Base-by-base conservation (phyloP, 139 green algal genomes). In the Volvox reticuliferus region DNA sequence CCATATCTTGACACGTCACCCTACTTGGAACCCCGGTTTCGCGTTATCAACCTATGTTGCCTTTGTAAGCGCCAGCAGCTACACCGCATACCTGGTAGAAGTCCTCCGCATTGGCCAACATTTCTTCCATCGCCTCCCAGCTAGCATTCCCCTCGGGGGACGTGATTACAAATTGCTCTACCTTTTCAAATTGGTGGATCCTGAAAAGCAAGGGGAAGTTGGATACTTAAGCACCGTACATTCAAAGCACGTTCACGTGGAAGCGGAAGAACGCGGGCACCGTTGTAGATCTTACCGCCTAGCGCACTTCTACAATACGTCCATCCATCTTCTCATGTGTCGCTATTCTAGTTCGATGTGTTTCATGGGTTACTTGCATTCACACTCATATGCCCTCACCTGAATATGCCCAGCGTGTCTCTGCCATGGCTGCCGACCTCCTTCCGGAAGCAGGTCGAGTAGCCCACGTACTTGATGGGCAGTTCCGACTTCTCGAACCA, bases 381-480 rank as follows among this genome's bases (percentile, higher is more conserved):
- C 9, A 5, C 44, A 55, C 44, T 55, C 44, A 35, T 19, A 22
- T 44, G n/a, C 28, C 3, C 83, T 14, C 65, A 95, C 93, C 94
- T 93, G 94, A 97, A 97, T 79, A 97, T 97, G 84, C 95, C 95
- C 2, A 96, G 91, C 21, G 95, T 96, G 95, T 99, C 97, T 19
- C 98, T 91, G 1, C 98, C 98, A 93, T 99, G 98, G 78, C 91
- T 97, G 83, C 98, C 98, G 0, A 96, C 98, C 95, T 99, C 98
- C 95, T 99, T 99, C 62, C 98, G 92, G 96, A 99, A 99, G 96
- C 98, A 99, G 28, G 98, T 99, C 37, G 97, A 99, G 96, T 99
- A 99, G 78, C 98, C 98, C n/a, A 98, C 94, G 90, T 99, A 98
- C 93, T 95, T 95, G 76, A 93, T 79, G 22, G 95, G 96, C 73